Percentiles rank a stretch among this genome's conserved stretches.
phyloP scores from a whole-genome alignment of 805 yeast genomes.

The Diddensiella caesifluorescens region DNA sequence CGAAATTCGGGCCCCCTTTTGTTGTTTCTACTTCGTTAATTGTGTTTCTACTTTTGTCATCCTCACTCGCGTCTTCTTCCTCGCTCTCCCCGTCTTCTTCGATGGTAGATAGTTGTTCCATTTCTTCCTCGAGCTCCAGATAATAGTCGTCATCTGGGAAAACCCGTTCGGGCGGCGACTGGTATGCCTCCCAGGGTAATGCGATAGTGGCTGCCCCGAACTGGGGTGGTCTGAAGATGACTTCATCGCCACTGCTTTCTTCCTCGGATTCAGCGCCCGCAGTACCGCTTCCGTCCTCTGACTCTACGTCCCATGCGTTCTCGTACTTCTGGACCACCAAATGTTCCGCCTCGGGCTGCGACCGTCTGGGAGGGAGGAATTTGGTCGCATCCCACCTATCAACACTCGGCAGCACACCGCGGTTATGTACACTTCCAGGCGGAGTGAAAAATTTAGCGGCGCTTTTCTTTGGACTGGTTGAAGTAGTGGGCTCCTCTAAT shows the following conservation, averaged over 20 bases:
- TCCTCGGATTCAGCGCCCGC: neutral
- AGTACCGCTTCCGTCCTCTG: neutral
- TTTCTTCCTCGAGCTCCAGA: neutral
- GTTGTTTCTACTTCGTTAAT: neutral
- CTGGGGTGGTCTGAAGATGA: constrained; percentile 13
- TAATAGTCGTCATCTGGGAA: constrained; percentile 11
- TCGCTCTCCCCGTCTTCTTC: constrained; percentile 2
- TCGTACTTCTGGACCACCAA: constrained; percentile 11
- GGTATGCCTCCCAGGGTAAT: constrained; percentile 11
- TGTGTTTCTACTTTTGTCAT: neutral
- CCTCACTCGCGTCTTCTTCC: neutral
- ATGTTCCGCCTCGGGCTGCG: constrained; percentile 24
- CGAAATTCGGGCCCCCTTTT: neutral
- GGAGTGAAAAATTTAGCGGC: constrained; percentile 2
- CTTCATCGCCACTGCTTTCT: constrained; percentile 1
- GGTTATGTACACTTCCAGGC: neutral
- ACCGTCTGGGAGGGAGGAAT: constrained; percentile 24
- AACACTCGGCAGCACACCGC: constrained; percentile 13
- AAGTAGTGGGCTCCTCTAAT: neutral
- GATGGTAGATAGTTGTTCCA: neutral
- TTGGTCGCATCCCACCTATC: constrained; percentile 27
- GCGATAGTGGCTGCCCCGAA: constrained; percentile 13
- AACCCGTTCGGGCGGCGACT: constrained; percentile 13
- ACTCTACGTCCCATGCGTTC: constrained; percentile 16
- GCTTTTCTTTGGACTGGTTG: neutral